phyloP scores from a whole-genome alignment of 2,329 filamentous ascomycete genomes.

The Xylaria sp. region DNA sequence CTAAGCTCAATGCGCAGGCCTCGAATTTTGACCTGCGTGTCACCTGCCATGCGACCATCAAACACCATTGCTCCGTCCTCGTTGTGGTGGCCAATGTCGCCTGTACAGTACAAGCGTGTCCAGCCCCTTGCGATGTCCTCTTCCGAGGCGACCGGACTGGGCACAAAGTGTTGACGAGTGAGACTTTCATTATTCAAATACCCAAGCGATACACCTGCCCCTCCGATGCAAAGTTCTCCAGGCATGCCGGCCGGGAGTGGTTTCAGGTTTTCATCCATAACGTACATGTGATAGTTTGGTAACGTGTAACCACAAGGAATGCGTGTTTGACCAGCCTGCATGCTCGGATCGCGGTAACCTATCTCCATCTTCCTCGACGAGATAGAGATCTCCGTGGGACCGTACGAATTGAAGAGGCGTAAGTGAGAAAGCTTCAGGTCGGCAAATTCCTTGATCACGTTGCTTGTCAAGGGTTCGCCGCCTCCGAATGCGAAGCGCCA shows the following conservation, averaged over 20 bases:
- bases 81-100: slow-evolving; percentile 47
- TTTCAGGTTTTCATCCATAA: slow-evolving; percentile 18
- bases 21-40: slow-evolving; percentile 42
- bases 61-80: slow-evolving; percentile 45
- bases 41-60: slow-evolving; percentile 45
- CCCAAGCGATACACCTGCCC: slow-evolving; percentile 43
- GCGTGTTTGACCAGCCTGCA: not conserved
- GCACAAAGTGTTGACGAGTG: slow-evolving; percentile 1
- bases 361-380: slow-evolving; percentile 12
- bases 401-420: slow-evolving; percentile 27
- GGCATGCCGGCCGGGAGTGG: slow-evolving; percentile 47
- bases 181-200: slow-evolving; percentile 42
- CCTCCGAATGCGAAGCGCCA: slow-evolving; percentile 44
- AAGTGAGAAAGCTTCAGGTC: slow-evolving; percentile 20
- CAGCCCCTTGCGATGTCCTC: slow-evolving; percentile 8
- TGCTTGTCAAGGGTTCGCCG: slow-evolving; percentile 38
- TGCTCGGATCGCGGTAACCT: not conserved
- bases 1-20: slow-evolving; percentile 45
- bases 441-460: slow-evolving; percentile 14
- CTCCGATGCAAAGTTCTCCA: slow-evolving; percentile 51
- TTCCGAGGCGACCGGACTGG: not conserved
- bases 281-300: slow-evolving; percentile 13
- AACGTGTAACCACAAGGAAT: slow-evolving; percentile 20
- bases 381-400: slow-evolving; percentile 28
- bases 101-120: slow-evolving; percentile 40